These are phyloP conservation scores for Mimosa bimucronata DNA, from an alignment of 306 rosid genomes.

Conservation along the genomic window DNA sequence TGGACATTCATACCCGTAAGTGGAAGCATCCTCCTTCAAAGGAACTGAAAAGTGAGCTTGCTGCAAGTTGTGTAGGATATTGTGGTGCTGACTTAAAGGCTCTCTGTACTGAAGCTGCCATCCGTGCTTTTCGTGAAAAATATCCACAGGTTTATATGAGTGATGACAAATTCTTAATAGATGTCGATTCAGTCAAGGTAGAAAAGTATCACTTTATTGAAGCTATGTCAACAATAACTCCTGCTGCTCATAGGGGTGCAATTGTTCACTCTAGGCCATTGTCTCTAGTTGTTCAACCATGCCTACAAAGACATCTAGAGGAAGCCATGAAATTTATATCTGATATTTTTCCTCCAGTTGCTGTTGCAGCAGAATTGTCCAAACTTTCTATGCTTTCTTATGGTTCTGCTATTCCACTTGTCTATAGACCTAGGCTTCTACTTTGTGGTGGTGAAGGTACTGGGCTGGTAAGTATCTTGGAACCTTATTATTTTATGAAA, in stretches of 20 bases:
- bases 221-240: slow-evolving; percentile 97
- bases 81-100: slow-evolving; percentile 99
- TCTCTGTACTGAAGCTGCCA: slow-evolving; percentile 98
- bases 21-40: slow-evolving; percentile 91
- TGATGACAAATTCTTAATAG: slow-evolving; percentile 94
- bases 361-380: slow-evolving; percentile 70
- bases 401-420: slow-evolving; percentile 93
- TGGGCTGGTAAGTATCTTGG: slow-evolving; percentile 87
- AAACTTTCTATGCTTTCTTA: slow-evolving; percentile 87
- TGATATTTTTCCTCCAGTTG: slow-evolving; percentile 73
- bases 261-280: slow-evolving; percentile 92
- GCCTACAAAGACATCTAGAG: slow-evolving; percentile 74
- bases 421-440: slow-evolving; percentile 90
- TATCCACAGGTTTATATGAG: slow-evolving; percentile 97
- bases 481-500: slow-evolving; percentile 43
- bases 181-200: slow-evolving; percentile 89
- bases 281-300: slow-evolving; percentile 88
- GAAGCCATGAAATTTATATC: slow-evolving; percentile 70
- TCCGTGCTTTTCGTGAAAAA: slow-evolving; percentile 90
- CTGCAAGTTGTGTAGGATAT: slow-evolving; percentile 97
- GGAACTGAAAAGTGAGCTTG: slow-evolving; percentile 82
- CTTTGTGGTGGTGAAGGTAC: slow-evolving; percentile 91
- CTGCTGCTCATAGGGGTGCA: slow-evolving; percentile 98
- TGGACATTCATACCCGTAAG: slow-evolving; percentile 93
- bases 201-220: slow-evolving; percentile 89